Conservation (phyloP, 768 basidiomycete species). For the Pleurotus giganteus region DNA sequence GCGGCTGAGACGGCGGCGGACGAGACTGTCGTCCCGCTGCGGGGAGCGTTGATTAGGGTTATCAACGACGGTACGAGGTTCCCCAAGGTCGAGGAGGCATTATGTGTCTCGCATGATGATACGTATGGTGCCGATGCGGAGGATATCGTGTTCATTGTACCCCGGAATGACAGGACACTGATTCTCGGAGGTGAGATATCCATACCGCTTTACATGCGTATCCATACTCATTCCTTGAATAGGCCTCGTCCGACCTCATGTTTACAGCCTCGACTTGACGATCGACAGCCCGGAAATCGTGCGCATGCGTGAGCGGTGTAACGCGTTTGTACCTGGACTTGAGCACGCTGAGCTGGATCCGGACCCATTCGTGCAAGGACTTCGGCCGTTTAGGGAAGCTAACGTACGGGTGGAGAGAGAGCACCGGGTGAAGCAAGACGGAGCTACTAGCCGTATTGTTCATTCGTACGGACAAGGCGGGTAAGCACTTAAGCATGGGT, state of each 20-base stretch:
- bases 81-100: conserved; percentile 30
- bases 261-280: conserved; percentile 22
- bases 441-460: conserved; percentile 19
- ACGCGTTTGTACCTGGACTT: conserved; percentile 24
- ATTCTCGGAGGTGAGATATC: conserved; percentile 27
- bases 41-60: conserved; percentile 34
- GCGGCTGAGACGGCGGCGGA: conserved; percentile 30
- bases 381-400: conserved; percentile 23
- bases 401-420: conserved; percentile 30
- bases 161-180: conserved; percentile 32
- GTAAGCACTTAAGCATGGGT: background rate
- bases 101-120: conserved; percentile 32
- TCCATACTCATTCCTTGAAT: background rate
- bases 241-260: conserved; percentile 25
- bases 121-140: conserved; percentile 24
- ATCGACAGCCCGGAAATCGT: conserved; percentile 25
- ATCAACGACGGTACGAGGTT: conserved; percentile 34
- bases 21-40: conserved; percentile 31
- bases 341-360: conserved; percentile 24
- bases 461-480: conserved; percentile 28
- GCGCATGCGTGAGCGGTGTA: conserved; percentile 28
- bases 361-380: conserved; percentile 25
- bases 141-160: conserved; percentile 34
- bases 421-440: conserved; percentile 9
- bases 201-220: background rate